Conservation (phyloP, 2,329 filamentous ascomycete genomes). For the Xylariaceae sp. region DNA sequence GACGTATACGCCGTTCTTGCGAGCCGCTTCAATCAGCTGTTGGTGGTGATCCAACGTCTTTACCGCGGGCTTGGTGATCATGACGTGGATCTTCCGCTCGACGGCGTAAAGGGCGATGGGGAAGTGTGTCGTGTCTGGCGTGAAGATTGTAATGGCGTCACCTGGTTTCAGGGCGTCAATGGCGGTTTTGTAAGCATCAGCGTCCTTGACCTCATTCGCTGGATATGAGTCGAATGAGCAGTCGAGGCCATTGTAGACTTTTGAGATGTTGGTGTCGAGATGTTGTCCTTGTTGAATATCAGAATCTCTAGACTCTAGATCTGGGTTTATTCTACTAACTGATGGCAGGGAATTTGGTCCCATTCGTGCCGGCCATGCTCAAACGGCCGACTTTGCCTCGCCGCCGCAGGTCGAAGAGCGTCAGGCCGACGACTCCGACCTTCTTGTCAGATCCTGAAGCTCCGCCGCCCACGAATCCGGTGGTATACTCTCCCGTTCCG, state of each 20-base stretch:
- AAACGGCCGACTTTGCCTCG: constrained; percentile 83
- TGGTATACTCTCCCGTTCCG: constrained; percentile 95
- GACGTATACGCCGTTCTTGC: constrained; percentile 76
- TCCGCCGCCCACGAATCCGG: constrained; percentile 81
- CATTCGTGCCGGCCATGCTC: constrained; percentile 86
- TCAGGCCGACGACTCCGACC: constrained; percentile 87
- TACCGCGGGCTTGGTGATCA: constrained; percentile 91
- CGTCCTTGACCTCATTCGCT: constrained; percentile 66
- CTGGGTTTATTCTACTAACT: constrained; percentile 51
- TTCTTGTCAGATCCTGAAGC: constrained; percentile 92
- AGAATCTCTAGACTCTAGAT: constrained; percentile 2
- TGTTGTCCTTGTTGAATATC: constrained; percentile 59
- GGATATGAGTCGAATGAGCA: constrained; percentile 82
- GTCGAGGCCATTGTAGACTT: constrained; percentile 86
- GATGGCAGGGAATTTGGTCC: constrained; percentile 86
- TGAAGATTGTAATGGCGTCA: constrained; percentile 94
- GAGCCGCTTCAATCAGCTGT: constrained; percentile 66
- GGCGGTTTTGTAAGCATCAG: constrained; percentile 81
- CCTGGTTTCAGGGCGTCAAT: constrained; percentile 79
- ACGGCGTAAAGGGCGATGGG: constrained; percentile 91
- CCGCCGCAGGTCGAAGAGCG: constrained; percentile 81
- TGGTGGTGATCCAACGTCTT: constrained; percentile 80
- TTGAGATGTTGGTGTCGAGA: constrained; percentile 78
- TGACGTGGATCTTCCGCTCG: constrained; percentile 79
- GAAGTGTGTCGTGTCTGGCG: constrained; percentile 87